Evolutionary conservation across 2,329 filamentous ascomycete genomes (phyloP).

Genomic region (Colletotrichum sublineola): DNA sequence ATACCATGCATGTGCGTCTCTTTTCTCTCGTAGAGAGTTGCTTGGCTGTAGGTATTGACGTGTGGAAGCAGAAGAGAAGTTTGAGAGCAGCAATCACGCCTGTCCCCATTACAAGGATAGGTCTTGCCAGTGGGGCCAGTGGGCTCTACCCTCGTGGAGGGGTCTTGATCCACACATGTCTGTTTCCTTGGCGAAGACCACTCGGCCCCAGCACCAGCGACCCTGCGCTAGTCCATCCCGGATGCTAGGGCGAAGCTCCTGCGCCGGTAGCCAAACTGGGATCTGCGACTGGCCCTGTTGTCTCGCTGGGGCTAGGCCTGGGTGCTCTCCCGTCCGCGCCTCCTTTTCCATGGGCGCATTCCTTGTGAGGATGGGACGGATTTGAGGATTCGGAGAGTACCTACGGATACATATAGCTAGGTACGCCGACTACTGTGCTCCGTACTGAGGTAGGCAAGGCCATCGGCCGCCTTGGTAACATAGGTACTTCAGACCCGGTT

Average conservation of each 20-base stretch:
- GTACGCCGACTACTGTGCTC: neutral
- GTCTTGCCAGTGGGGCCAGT: too few relatives aligned
- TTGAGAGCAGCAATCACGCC: neutral
- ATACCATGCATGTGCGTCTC: too few relatives aligned
- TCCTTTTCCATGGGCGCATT: neutral
- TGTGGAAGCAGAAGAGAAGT: neutral
- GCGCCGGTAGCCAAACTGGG: conserved; percentile 12
- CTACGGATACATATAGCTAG: neutral
- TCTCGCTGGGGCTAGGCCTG: neutral
- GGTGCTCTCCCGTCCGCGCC: neutral
- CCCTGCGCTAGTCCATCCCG: neutral
- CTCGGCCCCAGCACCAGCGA: neutral
- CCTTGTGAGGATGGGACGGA: neutral
- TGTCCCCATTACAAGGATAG: neutral
- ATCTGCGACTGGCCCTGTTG: conserved; percentile 9
- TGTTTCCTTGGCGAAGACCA: conserved; percentile 8
- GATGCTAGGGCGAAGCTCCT: conserved; percentile 7
- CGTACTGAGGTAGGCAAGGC: too few relatives aligned
- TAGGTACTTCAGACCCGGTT: neutral
- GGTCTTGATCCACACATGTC: conserved; percentile 8
- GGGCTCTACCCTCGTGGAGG: neutral
- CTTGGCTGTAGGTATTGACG: too few relatives aligned
- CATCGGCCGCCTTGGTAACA: too few relatives aligned
- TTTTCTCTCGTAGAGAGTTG: too few relatives aligned
- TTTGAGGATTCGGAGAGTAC: neutral